phyloP scores from a whole-genome alignment of 495 filamentous ascomycete species.

The Hypoxylon cercidicola region DNA sequence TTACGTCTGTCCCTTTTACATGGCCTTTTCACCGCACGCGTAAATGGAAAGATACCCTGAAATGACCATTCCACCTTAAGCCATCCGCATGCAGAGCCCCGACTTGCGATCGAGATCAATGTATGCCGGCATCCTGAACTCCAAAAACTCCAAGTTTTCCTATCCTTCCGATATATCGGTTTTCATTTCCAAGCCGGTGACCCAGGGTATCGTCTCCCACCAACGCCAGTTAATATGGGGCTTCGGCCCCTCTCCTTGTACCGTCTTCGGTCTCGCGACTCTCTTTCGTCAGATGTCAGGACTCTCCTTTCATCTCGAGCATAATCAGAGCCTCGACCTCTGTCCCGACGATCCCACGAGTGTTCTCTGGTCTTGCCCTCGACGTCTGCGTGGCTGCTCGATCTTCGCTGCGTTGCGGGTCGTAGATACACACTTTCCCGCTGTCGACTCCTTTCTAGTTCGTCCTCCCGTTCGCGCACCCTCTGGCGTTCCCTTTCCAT shows the following conservation, averaged over 20 bases:
- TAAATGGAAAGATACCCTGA: too few relatives aligned
- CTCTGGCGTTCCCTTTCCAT: constrained; percentile 43
- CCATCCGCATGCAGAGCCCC: not conserved
- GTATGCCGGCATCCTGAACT: constrained; percentile 11
- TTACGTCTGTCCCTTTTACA: too few relatives aligned
- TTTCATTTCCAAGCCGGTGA: constrained; percentile 30
- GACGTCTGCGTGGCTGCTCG: constrained; percentile 57
- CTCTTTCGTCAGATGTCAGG: constrained; percentile 42
- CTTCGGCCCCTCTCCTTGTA: constrained; percentile 42
- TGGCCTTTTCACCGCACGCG: too few relatives aligned
- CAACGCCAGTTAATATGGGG: constrained; percentile 50
- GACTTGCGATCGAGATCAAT: not conserved
- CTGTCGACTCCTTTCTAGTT: constrained; percentile 38
- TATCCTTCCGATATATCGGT: not conserved
- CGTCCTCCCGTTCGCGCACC: constrained; percentile 43
- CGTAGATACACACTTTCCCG: constrained; percentile 46
- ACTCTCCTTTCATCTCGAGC: constrained; percentile 46
- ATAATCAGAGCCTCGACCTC: constrained; percentile 41
- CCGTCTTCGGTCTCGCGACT: constrained; percentile 40
- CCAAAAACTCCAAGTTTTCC: constrained; percentile 3
- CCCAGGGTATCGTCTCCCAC: constrained; percentile 50
- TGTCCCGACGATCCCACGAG: constrained; percentile 45
- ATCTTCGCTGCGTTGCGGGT: constrained; percentile 47
- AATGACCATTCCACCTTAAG: not conserved
- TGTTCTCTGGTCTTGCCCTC: constrained; percentile 47